Conservation (phyloP, 805 yeast genomes). For the Jamesozyma spencerorum region DNA sequence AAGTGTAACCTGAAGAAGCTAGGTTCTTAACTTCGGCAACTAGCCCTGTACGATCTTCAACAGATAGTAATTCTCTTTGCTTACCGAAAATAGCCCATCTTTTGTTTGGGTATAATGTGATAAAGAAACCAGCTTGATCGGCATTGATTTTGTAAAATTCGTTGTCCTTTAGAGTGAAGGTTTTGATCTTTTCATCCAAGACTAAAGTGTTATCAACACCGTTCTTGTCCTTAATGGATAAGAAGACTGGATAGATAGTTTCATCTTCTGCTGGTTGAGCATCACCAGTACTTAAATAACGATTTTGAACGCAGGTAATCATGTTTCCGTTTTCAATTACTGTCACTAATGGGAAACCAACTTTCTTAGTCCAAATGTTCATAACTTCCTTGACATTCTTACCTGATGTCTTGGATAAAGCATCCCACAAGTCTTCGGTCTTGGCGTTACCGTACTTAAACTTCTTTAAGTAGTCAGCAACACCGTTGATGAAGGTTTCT, state of each 20-base stretch:
- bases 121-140: constrained; percentile 64
- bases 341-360: constrained; percentile 63
- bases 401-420: constrained; percentile 54
- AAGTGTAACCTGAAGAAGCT: constrained; percentile 58
- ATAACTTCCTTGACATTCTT: constrained; percentile 50
- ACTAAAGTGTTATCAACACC: constrained; percentile 55
- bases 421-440: constrained; percentile 64
- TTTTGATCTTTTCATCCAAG: constrained; percentile 41
- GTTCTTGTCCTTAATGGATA: constrained; percentile 46
- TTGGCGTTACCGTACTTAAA: constrained; percentile 64
- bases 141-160: constrained; percentile 62
- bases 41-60: constrained; percentile 68
- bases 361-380: constrained; percentile 62
- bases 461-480: constrained; percentile 53
- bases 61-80: constrained; percentile 49
- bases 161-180: constrained; percentile 35
- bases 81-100: constrained; percentile 62
- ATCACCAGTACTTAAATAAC: constrained; percentile 70
- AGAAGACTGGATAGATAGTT: constrained; percentile 56
- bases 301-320: constrained; percentile 53
- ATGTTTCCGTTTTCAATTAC: constrained; percentile 39
- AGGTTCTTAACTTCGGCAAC: constrained; percentile 71
- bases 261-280: constrained; percentile 65
- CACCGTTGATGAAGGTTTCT: constrained; percentile 63
- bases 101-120: constrained; percentile 58